Evolutionary conservation across 495 filamentous ascomycete genomes (phyloP).

Genomic region (Jackrogersella minutella): DNA sequence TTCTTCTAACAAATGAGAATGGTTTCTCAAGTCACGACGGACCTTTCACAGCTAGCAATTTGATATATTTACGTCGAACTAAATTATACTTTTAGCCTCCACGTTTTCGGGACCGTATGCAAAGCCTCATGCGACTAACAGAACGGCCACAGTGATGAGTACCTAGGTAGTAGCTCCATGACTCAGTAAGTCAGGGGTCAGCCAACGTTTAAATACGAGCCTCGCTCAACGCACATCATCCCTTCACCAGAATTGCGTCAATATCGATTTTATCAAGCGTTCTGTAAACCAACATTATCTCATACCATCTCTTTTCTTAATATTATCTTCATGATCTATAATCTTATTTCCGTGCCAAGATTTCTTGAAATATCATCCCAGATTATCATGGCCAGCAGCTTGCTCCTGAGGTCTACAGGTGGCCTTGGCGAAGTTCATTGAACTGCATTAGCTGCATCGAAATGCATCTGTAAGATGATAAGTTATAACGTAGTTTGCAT

Average conservation of each 20-base stretch:
- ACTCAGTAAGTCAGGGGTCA: conserved; percentile 20
- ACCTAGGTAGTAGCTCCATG: not conserved
- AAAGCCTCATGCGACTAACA: not conserved
- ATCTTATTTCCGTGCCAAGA: not conserved
- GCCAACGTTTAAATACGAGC: conserved; percentile 31
- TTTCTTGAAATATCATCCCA: conserved; percentile 6
- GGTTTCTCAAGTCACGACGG: no score
- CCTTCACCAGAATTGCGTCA: conserved; percentile 21
- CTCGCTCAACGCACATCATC: conserved; percentile 32
- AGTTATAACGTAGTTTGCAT: not conserved
- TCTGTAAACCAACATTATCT: not conserved
- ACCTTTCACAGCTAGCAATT: no score
- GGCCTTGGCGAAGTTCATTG: not conserved
- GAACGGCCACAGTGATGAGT: not conserved
- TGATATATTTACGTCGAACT: no score
- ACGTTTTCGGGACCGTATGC: not conserved
- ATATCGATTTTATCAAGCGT: not conserved
- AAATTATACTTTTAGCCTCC: not conserved
- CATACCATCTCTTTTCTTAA: not conserved
- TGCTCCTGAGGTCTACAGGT: not conserved
- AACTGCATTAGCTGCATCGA: not conserved
- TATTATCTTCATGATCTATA: not conserved
- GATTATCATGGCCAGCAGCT: not conserved
- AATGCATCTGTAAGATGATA: not conserved
- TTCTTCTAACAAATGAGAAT: no score